Base-by-base conservation (phyloP, 2,329 filamentous ascomycete genomes). In the Penicillium italicum region DNA sequence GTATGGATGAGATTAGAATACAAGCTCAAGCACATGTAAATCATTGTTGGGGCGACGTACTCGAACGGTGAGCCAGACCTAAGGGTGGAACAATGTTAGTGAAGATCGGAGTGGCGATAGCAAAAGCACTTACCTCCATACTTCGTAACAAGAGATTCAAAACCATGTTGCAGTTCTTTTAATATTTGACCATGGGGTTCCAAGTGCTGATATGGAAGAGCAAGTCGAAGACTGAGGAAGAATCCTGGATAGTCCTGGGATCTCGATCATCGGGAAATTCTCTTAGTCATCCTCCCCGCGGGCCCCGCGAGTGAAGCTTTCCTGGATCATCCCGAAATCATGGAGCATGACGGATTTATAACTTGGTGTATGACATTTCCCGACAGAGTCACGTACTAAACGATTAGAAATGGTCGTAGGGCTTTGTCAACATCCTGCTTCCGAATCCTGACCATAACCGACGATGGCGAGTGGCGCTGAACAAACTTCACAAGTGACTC, bases 1-100 rank as follows among this genome's bases (percentile, higher is more conserved):
- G 59, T n/a, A 1, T 16, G 9, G n/a, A 38, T n/a, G 37, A 53
- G 31, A 33, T 45, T 22, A 49, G 31, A 52, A 60, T 55, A 64
- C 44, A 40, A 46, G 40, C 8, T n/a, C 33, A 31, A 28, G 16
- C 14, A 11, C 5, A 34, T 7, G 16, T 14, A 36, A 46, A 7
- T 11, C 30, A 46, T 43, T 43, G 24, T 26, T 36, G n/a, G 34
- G 24, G 28, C 34, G 42, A 63, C 72, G 58, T 72, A 76, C 74
- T 63, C 72, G 66, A 49, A 62, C 56, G 50, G 68, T 73, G 50
- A 75, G 64, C 72, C 72, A 75, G 53, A 69, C 55, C 73, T 75
- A 53, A 45, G 12, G 37, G 38, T 44, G 31, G 28, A 43, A 48
- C 53, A 45, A 47, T 49, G 61, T 64, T 37, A 66, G 56, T 43